phyloP scores from a whole-genome alignment of 257 asterid genomes.

The Oldenlandia corymbosa region DNA sequence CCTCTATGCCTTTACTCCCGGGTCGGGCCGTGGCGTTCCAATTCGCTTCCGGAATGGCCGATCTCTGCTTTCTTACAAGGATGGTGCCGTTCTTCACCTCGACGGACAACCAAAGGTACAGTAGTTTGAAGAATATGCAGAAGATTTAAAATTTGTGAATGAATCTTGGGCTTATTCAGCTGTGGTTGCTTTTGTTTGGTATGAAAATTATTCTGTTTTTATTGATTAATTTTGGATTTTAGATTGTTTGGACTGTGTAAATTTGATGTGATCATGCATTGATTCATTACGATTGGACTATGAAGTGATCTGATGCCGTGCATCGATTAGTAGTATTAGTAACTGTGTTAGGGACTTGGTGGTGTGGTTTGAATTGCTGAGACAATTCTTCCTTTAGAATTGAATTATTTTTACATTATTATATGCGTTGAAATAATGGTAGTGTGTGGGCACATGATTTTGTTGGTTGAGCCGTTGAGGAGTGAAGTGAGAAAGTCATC shows the following conservation, averaged over 20 bases:
- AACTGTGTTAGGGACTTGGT: too few species aligned
- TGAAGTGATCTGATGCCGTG: background rate
- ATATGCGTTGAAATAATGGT: too few species aligned
- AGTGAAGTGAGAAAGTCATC: background rate
- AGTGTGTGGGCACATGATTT: background rate
- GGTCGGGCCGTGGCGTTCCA: conserved; percentile 63
- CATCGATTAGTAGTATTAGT: too few species aligned
- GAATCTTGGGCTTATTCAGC: background rate
- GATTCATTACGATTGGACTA: background rate
- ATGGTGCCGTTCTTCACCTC: conserved; percentile 52
- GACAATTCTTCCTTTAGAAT: background rate
- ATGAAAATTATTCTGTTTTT: background rate
- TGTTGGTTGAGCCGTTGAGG: too few species aligned
- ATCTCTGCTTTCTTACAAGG: conserved; percentile 57
- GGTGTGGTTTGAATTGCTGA: background rate
- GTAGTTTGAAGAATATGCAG: conserved; percentile 8
- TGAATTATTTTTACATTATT: too few species aligned
- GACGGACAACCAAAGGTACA: conserved; percentile 95
- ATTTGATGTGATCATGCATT: background rate
- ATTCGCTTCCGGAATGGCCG: conserved; percentile 80
- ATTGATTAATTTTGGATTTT: background rate
- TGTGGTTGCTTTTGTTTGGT: background rate
- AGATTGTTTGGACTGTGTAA: background rate
- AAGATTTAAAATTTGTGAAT: background rate
- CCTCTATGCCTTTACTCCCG: conserved; percentile 55